Conservation (phyloP, 164 flowering plant genomes). For the Tetracentron sinense region DNA sequence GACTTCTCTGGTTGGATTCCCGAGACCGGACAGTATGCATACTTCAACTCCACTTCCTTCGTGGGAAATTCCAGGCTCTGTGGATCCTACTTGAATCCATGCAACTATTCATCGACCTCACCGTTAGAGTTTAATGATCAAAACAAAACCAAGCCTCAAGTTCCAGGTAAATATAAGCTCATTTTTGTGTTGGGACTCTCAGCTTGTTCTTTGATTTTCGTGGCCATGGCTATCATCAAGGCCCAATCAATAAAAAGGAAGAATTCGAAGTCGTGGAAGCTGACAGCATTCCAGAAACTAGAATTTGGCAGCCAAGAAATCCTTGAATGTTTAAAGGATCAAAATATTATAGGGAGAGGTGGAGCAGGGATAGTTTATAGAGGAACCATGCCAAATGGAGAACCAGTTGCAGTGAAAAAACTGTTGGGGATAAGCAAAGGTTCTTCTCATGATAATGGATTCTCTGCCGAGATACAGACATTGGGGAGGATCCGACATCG, state of each 20-base stretch:
- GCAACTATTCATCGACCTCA: constrained; percentile 31
- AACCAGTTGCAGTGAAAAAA: constrained; percentile 63
- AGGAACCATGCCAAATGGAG: constrained; percentile 58
- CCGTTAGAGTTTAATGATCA: constrained; percentile 19
- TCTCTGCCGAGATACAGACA: constrained; percentile 61
- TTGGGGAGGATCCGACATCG: constrained; percentile 66
- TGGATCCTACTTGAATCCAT: constrained; percentile 36
- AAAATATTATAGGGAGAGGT: constrained; percentile 67
- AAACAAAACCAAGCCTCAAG: constrained; percentile 18
- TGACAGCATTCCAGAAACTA: constrained; percentile 61
- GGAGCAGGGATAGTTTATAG: constrained; percentile 74
- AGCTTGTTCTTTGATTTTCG: constrained; percentile 47
- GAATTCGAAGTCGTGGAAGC: constrained; percentile 51
- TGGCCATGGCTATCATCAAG: constrained; percentile 43
- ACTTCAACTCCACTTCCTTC: constrained; percentile 60
- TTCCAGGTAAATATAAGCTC: constrained; percentile 51
- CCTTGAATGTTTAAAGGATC: constrained; percentile 58
- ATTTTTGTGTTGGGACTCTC: constrained; percentile 50
- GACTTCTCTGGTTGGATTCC: constrained; percentile 63
- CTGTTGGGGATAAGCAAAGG: constrained; percentile 49
- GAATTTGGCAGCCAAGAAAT: constrained; percentile 51
- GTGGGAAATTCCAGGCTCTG: constrained; percentile 59
- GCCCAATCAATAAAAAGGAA: constrained; percentile 27
- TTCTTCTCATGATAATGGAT: constrained; percentile 63
- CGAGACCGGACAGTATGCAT: constrained; percentile 45